These are phyloP conservation scores for Xylaria telfairii DNA, from an alignment of 495 filamentous ascomycete genomes.

Conservation along the genomic window DNA sequence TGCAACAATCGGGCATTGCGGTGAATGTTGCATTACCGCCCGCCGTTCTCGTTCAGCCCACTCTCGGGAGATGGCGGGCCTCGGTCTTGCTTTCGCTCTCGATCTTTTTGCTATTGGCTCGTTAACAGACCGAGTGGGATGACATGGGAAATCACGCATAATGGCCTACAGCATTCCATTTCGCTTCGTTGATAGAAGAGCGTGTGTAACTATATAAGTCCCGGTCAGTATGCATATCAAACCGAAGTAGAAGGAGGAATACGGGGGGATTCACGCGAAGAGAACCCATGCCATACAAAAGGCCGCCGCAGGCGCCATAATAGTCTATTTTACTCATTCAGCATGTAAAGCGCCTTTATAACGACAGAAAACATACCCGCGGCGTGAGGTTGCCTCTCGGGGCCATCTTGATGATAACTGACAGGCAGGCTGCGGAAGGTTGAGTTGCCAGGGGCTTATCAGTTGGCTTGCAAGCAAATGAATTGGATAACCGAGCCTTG, in stretches of 20 bases:
- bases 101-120: slow-evolving; percentile 23
- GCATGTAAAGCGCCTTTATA: neutral
- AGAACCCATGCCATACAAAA: slow-evolving; percentile 27
- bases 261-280: slow-evolving; percentile 14
- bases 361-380: neutral
- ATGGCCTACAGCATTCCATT: slow-evolving; percentile 21
- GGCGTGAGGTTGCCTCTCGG: slow-evolving; percentile 23
- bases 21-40: neutral
- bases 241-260: neutral
- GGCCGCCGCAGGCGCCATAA: slow-evolving; percentile 23
- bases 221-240: neutral
- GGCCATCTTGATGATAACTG: slow-evolving; percentile 12
- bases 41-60: slow-evolving; percentile 5
- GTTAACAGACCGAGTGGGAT: neutral
- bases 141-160: neutral
- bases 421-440: neutral
- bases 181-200: slow-evolving; percentile 24
- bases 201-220: slow-evolving; percentile 20
- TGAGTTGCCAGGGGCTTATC: neutral
- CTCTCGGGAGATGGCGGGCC: slow-evolving; percentile 8
- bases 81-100: slow-evolving; percentile 7
- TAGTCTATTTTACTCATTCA: slow-evolving; percentile 12
- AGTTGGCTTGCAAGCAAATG: neutral
- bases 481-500: neutral
- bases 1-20: neutral